Evolutionary conservation across 2,329 filamentous ascomycete genomes (phyloP).

Genomic region (Fusarium sp.): DNA sequence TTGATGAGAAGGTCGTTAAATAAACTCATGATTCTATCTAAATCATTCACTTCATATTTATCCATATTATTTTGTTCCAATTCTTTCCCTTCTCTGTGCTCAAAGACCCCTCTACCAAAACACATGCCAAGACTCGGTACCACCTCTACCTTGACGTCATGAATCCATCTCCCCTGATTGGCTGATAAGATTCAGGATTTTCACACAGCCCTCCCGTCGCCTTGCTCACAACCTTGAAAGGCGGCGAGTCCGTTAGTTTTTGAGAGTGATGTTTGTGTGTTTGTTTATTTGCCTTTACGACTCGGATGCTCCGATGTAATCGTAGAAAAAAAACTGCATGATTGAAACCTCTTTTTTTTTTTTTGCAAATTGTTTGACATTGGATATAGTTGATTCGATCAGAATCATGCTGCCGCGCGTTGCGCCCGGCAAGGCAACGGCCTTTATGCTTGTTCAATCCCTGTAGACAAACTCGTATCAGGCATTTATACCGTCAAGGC

Average conservation of each 20-base stretch:
- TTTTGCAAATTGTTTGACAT: not conserved
- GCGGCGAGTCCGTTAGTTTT: slow-evolving; percentile 27
- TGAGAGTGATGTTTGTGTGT: not conserved
- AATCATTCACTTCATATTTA: not conserved
- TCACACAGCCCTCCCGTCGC: slow-evolving; percentile 27
- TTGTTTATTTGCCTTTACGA: not conserved
- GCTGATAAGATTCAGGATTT: slow-evolving; percentile 26
- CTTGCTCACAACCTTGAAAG: slow-evolving; percentile 23
- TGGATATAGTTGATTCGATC: not conserved
- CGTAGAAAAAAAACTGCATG: not conserved
- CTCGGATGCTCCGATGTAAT: slow-evolving; percentile 15
- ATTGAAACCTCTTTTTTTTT: slow-evolving; percentile 15
- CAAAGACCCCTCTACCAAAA: not conserved
- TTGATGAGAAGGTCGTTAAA: not conserved
- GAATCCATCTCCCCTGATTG: slow-evolving; percentile 35
- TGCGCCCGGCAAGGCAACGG: slow-evolving; percentile 16
- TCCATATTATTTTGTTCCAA: not conserved
- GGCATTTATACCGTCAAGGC: slow-evolving; percentile 14
- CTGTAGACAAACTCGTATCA: slow-evolving; percentile 27
- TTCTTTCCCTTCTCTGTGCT: not conserved
- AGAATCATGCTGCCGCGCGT: slow-evolving; percentile 29
- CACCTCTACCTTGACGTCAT: slow-evolving; percentile 39
- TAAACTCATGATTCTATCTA: not conserved
- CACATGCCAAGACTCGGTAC: slow-evolving; percentile 1
- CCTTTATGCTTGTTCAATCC: slow-evolving; percentile 20